Percentiles rank a stretch among this genome's conserved stretches.
Conservation (phyloP, 768 basidiomycete genomes). For the Boletus reticuloceps region DNA sequence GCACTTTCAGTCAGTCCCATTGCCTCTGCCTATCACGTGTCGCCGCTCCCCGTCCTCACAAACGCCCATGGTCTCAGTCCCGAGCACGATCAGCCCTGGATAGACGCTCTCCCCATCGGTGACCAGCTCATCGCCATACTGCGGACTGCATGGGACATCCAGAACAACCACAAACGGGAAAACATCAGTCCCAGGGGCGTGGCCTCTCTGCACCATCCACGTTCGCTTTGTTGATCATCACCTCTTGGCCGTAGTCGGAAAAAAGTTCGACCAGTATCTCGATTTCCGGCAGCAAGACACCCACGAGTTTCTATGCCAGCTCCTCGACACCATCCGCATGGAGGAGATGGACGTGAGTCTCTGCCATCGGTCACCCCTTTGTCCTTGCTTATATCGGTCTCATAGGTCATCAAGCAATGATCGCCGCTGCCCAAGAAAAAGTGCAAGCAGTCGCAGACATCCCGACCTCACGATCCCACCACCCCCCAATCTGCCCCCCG, state of each 20-base stretch:
- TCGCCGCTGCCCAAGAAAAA: conserved; percentile 42
- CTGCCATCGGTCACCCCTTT: not conserved
- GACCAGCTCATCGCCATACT: conserved; percentile 64
- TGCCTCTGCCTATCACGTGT: conserved; percentile 37
- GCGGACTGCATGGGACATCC: conserved; percentile 62
- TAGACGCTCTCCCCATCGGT: conserved; percentile 64
- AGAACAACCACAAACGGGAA: conserved; percentile 48
- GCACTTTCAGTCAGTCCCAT: conserved; percentile 49
- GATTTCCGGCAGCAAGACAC: conserved; percentile 97
- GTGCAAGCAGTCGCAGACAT: conserved; percentile 20
- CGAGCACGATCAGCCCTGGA: conserved; percentile 49
- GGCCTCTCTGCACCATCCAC: not conserved
- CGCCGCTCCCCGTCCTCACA: conserved; percentile 61
- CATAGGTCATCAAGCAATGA: conserved; percentile 77
- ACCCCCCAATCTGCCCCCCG: not conserved
- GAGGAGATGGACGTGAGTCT: conserved; percentile 82
- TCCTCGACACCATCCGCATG: conserved; percentile 92
- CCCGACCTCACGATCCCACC: not conserved
- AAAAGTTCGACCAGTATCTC: conserved; percentile 91
- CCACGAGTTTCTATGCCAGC: conserved; percentile 87
- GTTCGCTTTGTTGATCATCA: conserved; percentile 10
- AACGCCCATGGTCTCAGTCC: conserved; percentile 57
- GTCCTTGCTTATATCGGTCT: not conserved
- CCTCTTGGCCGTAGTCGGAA: conserved; percentile 64
- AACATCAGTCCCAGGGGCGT: conserved; percentile 68